Evolutionary conservation across 805 yeast species (phyloP), one percentile per base, ranked within the genome.

Genomic region (Metschnikowia sp.): DNA sequence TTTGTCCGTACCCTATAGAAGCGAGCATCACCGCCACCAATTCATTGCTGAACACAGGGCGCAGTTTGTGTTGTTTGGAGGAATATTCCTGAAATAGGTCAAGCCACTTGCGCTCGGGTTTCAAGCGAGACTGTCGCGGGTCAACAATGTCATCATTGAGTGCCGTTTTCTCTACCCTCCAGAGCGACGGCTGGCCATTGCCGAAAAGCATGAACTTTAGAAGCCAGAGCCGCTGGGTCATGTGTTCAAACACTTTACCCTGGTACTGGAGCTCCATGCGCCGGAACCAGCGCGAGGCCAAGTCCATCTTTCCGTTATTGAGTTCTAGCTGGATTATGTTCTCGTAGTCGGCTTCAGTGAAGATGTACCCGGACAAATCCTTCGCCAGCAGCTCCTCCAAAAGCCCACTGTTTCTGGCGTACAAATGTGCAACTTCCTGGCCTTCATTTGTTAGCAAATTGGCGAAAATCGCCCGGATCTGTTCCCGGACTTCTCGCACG

Each of bases 251-350:
- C 10, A 45, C 34, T 10, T 38, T 22, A 13, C 42, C 39, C 8
- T 49, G 45, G 19, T 36, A n/a, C 10, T 54, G 58, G 45, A 39
- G 64, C 42, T 69, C 68, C 48, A 71, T 63, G 40, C 62, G 55
- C 41, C 57, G 62, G 48, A 70, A 68, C 76, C 76, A 72, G 43
- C 59, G 60, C 4, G 68, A 58, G 3, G 73, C 76, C 53, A 72
- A 61, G 55, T 72, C 77, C 34, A 66, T 49, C 48, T 70, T 72
- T n/a, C 49, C 51, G 55, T 68, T 71, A 44, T 56, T 50, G 42
- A 64, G 54, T 51, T 72, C 77, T 44, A 72, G 55, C 37, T 42
- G 18, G 15, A 72, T 63, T 49, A 73, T 57, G 54, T 69, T 72
- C 49, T 72, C 76, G 51, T 61, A 70, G 55, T 73, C 77, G 3